These are phyloP conservation scores for Metschnikowia colocasiae DNA, from an alignment of 805 yeast genomes.

Conservation along the genomic window DNA sequence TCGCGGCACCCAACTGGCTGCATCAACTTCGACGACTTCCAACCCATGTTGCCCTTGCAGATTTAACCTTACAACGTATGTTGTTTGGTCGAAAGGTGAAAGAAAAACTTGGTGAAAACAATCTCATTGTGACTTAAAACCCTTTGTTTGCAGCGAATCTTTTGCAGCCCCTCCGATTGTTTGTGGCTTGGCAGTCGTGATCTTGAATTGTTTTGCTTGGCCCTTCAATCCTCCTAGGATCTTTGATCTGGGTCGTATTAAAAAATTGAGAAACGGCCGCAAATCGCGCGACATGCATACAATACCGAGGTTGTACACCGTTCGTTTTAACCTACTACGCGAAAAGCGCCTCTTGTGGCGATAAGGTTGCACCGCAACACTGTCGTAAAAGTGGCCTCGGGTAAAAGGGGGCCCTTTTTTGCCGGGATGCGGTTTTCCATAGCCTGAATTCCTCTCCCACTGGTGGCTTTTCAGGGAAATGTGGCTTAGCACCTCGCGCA, in stretches of 20 bases:
- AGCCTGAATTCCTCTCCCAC: not conserved
- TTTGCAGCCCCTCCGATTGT: not conserved
- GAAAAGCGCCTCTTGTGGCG: too few species aligned
- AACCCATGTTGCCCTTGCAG: not conserved
- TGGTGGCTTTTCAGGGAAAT: not conserved
- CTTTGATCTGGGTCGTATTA: too few species aligned
- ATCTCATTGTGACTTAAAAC: not conserved
- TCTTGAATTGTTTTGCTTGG: not conserved
- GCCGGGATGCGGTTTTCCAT: too few species aligned
- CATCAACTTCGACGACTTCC: not conserved
- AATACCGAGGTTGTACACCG: not conserved
- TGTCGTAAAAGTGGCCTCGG: too few species aligned
- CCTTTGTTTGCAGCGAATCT: not conserved
- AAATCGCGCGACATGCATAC: not conserved
- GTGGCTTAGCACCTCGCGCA: not conserved
- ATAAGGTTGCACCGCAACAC: too few species aligned
- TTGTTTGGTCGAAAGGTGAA: too few species aligned
- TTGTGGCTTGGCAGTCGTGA: not conserved
- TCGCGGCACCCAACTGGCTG: conserved; percentile 1
- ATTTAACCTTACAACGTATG: too few species aligned
- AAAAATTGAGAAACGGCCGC: too few species aligned
- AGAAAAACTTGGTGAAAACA: too few species aligned
- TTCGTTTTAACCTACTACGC: too few species aligned
- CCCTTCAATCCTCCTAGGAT: not conserved
- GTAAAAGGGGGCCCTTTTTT: too few species aligned